Evolutionary conservation across 2,329 filamentous ascomycete genomes (phyloP).

Genomic region (Stagonosporopsis tanaceti): DNA sequence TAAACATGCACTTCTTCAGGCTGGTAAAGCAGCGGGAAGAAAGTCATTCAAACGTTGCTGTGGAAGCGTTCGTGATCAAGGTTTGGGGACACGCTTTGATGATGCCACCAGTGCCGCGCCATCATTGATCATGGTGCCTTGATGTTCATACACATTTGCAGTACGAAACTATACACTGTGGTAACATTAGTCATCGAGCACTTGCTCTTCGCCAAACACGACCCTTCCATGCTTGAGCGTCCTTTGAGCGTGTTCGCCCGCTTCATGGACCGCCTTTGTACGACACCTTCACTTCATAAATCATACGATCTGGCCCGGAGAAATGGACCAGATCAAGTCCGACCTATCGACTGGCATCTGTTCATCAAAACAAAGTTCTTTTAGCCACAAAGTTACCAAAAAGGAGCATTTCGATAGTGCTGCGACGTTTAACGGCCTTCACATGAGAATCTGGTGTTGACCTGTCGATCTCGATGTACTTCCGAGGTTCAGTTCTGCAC

Average conservation of each 20-base stretch:
- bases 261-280: no score
- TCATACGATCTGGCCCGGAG: background rate
- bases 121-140: no score
- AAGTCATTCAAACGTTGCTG: no score
- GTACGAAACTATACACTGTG: no score
- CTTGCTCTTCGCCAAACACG: background rate
- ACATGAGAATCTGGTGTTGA: constrained; percentile 8
- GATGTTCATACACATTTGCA: no score
- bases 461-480: constrained; percentile 1
- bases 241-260: background rate
- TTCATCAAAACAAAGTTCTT: background rate
- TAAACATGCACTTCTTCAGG: no score
- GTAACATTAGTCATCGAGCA: no score
- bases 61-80: no score
- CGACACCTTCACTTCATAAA: background rate
- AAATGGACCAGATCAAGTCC: background rate
- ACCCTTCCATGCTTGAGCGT: background rate
- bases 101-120: no score
- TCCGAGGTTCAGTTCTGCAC: constrained; percentile 5
- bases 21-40: no score
- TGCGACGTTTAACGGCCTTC: background rate
- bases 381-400: background rate
- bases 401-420: constrained; percentile 8
- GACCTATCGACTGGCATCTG: background rate
- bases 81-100: no score